A percentile compares a stretch with the other conserved stretches of the same genome.
phyloP scores from a whole-genome alignment of 768 basidiomycete species.

The Collybia nuda region DNA sequence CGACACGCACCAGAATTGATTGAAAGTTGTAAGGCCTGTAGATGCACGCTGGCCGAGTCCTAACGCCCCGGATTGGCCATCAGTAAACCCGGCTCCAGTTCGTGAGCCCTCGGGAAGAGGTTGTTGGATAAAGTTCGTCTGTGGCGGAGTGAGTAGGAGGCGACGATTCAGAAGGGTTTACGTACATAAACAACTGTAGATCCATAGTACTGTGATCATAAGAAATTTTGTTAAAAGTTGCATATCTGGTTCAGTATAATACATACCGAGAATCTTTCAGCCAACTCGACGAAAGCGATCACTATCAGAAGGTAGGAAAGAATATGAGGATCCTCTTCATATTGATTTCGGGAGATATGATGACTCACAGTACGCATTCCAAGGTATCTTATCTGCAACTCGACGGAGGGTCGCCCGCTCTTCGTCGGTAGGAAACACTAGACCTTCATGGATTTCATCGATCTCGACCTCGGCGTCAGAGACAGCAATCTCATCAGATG shows the following conservation, averaged over 20 bases:
- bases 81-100: conserved; percentile 58
- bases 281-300: conserved; percentile 66
- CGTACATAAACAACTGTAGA: conserved; percentile 50
- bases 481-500: too few relatives aligned
- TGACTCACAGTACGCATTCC: conserved; percentile 52
- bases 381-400: conserved; percentile 58
- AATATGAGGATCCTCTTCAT: too few relatives aligned
- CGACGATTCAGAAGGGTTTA: not conserved
- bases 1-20: conserved; percentile 58
- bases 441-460: conserved; percentile 41
- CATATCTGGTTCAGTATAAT: not conserved
- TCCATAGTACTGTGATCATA: conserved; percentile 36
- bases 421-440: conserved; percentile 65
- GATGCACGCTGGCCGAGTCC: conserved; percentile 67
- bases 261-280: conserved; percentile 71
- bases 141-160: not conserved
- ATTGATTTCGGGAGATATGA: not conserved
- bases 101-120: conserved; percentile 62
- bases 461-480: too few relatives aligned
- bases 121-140: conserved; percentile 79
- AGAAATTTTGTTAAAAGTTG: not conserved
- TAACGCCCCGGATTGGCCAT: conserved; percentile 68
- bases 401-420: conserved; percentile 58
- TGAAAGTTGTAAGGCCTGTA: conserved; percentile 71
- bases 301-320: conserved; percentile 30